Percentiles rank a stretch among this genome's conserved stretches.
These are phyloP conservation scores for Mychonastes homosphaera DNA, from an alignment of 139 green algal genomes.

Conservation along the genomic window DNA sequence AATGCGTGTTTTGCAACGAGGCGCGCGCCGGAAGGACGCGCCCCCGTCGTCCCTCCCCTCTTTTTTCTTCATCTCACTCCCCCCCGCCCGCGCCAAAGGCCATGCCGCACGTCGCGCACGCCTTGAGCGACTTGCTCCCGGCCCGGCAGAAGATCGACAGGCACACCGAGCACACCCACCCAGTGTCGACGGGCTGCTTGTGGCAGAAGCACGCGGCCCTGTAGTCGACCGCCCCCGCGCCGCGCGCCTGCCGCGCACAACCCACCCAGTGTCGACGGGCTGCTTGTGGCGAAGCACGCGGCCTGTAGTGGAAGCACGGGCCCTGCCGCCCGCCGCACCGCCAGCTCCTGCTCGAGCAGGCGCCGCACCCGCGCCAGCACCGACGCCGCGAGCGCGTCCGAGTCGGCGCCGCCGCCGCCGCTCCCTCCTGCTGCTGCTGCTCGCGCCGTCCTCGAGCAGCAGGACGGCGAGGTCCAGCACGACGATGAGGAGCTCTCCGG, in stretches of 20 bases:
- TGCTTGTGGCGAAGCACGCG: slow-evolving; percentile 68
- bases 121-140: slow-evolving; percentile 12
- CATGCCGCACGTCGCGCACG: slow-evolving; percentile 19
- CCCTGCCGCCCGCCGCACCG: too few relatives aligned
- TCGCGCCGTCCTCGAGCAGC: too few relatives aligned
- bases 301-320: slow-evolving; percentile 73
- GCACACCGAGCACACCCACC: slow-evolving; percentile 78
- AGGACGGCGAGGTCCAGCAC: slow-evolving; percentile 4
- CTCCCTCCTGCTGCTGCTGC: too few relatives aligned
- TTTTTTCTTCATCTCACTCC: not conserved
- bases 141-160: slow-evolving; percentile 73
- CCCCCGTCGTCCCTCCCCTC: too few relatives aligned
- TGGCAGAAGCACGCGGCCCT: slow-evolving; percentile 74
- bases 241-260: too few relatives aligned
- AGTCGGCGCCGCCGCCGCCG: not conserved
- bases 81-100: slow-evolving; percentile 1
- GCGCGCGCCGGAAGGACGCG: too few relatives aligned
- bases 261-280: slow-evolving; percentile 59
- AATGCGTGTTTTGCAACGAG: too few relatives aligned
- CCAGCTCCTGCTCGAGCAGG: too few relatives aligned
- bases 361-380: not conserved
- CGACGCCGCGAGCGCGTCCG: not conserved
- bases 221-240: slow-evolving; percentile 70
- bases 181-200: slow-evolving; percentile 53
- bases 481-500: slow-evolving; percentile 6